A percentile compares a stretch with the other conserved stretches of the same genome.
Conservation (phyloP, 2,329 filamentous ascomycete genomes). For the Celoporthe dispersa region DNA sequence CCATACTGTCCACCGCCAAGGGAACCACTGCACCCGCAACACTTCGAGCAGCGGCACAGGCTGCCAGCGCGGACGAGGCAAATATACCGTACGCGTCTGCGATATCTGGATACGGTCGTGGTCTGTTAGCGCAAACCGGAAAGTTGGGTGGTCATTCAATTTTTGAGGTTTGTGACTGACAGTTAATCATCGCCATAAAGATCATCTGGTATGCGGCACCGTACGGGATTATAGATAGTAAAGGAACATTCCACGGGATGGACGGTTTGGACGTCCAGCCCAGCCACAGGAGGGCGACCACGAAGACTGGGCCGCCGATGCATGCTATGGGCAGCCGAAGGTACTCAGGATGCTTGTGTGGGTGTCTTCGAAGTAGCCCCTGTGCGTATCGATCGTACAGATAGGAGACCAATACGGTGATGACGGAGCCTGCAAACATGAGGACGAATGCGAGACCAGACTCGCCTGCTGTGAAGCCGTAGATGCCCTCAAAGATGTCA, state of each 20-base stretch:
- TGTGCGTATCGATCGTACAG: conserved; percentile 34
- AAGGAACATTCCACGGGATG: conserved; percentile 37
- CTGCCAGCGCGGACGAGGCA: conserved; percentile 36
- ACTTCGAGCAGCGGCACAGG: conserved; percentile 34
- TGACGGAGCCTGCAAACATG: conserved; percentile 35
- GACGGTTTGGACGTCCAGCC: conserved; percentile 34
- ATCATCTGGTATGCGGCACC: conserved; percentile 37
- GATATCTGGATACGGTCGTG: conserved; percentile 18
- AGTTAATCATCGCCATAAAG: conserved; percentile 37
- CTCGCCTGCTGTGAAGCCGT: conserved; percentile 37
- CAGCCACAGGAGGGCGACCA: conserved; percentile 37
- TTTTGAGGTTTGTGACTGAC: not conserved
- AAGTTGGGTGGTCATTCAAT: not conserved
- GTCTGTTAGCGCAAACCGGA: not conserved
- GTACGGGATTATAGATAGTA: conserved; percentile 35
- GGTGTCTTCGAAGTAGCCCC: conserved; percentile 31
- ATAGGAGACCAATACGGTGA: conserved; percentile 30
- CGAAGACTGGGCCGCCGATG: conserved; percentile 34
- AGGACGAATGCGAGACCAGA: conserved; percentile 34
- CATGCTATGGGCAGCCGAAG: conserved; percentile 38
- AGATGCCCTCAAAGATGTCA: conserved; percentile 36
- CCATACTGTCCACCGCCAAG: conserved; percentile 35
- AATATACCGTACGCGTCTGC: conserved; percentile 37
- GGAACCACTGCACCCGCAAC: conserved; percentile 36
- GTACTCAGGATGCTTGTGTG: conserved; percentile 35